Conservation (phyloP, 2,329 filamentous ascomycete species). For the Fusarium kyushuense region DNA sequence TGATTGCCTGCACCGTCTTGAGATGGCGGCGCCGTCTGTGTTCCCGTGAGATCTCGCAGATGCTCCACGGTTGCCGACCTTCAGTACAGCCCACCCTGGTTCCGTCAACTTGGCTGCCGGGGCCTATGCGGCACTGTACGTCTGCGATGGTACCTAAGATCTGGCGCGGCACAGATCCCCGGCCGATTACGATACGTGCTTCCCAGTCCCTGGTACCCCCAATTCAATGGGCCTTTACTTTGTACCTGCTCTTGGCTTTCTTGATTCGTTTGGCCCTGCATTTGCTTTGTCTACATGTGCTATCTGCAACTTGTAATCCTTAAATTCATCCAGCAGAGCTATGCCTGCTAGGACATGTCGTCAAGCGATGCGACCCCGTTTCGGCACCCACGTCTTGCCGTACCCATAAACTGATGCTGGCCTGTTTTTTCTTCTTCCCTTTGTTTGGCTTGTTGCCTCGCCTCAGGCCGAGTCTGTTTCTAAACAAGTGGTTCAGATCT, state of each 20-base stretch:
- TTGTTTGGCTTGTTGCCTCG: conserved; percentile 48
- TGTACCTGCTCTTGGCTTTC: conserved; percentile 37
- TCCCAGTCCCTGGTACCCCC: conserved; percentile 33
- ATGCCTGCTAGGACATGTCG: conserved; percentile 35
- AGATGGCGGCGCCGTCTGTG: conserved; percentile 48
- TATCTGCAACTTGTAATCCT: conserved; percentile 26
- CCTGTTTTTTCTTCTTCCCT: conserved; percentile 36
- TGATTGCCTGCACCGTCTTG: conserved; percentile 42
- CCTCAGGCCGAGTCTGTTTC: conserved; percentile 52
- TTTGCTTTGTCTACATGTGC: conserved; percentile 35
- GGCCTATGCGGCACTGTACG: conserved; percentile 36
- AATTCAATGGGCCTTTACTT: conserved; percentile 26
- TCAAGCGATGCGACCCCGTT: conserved; percentile 39
- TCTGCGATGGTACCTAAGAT: conserved; percentile 43
- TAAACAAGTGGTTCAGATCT: conserved; percentile 54
- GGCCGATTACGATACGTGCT: conserved; percentile 34
- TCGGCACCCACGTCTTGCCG: conserved; percentile 38
- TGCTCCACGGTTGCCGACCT: conserved; percentile 47
- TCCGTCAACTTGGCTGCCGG: conserved; percentile 53
- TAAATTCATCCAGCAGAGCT: conserved; percentile 18
- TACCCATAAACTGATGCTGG: conserved; percentile 45
- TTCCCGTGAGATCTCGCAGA: conserved; percentile 51
- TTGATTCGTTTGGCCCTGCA: conserved; percentile 39
- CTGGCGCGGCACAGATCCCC: conserved; percentile 41
- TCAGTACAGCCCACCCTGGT: conserved; percentile 46